Percentiles rank a stretch among this genome's conserved stretches.
Evolutionary conservation across 257 asterid genomes (phyloP).

Genomic region (Fraxinus cuspidata): DNA sequence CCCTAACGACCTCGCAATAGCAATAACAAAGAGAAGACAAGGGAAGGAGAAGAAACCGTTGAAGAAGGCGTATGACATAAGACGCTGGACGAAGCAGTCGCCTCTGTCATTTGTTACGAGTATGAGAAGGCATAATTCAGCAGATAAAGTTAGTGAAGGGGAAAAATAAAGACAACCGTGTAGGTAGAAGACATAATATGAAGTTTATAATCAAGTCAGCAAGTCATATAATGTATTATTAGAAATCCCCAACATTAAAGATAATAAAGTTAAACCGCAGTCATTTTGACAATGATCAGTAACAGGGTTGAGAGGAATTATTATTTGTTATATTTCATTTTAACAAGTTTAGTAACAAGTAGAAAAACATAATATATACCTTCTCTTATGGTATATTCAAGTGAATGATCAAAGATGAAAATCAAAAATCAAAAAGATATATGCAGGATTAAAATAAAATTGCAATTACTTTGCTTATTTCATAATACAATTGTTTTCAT

Average conservation of each 20-base stretch:
- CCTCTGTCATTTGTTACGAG: slow-evolving; percentile 54
- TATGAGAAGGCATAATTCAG: slow-evolving; percentile 47
- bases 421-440: background rate
- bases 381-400: background rate
- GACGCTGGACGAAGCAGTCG: slow-evolving; percentile 71
- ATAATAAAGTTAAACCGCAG: background rate
- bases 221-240: background rate
- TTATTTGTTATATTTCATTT: background rate
- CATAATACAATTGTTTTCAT: background rate
- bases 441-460: background rate
- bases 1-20: slow-evolving; percentile 94
- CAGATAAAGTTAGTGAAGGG: slow-evolving; percentile 38
- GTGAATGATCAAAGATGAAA: background rate
- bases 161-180: slow-evolving; percentile 28
- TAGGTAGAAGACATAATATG: background rate
- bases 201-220: background rate
- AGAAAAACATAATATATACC: background rate
- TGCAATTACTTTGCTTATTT: background rate
- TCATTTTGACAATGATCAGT: background rate
- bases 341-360: background rate
- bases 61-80: slow-evolving; percentile 54
- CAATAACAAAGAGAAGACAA: slow-evolving; percentile 63
- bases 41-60: slow-evolving; percentile 56
- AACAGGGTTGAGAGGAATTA: background rate
- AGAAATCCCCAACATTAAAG: background rate